Conservation (phyloP, 148 eudicot genomes). For the Linanthus parryae region DNA sequence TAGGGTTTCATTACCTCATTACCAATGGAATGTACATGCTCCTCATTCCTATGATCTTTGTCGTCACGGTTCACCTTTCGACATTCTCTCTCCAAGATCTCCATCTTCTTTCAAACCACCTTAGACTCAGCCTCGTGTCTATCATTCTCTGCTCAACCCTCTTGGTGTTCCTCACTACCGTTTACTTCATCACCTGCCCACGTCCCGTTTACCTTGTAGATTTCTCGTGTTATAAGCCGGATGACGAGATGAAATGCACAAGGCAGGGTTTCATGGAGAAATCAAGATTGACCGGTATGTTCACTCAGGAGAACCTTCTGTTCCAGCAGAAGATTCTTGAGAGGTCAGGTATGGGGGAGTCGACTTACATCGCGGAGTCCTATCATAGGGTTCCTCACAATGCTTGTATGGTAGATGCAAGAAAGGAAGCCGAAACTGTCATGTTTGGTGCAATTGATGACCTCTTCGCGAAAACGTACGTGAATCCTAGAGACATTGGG, state of each 20-base stretch:
- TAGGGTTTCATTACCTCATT: too few species aligned
- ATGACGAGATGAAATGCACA: slow-evolving; percentile 3
- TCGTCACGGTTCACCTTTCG: too few species aligned
- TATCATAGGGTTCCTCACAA: not conserved
- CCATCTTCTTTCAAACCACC: too few species aligned
- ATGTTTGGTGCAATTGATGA: slow-evolving; percentile 6
- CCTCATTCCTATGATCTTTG: too few species aligned
- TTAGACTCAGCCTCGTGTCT: too few species aligned
- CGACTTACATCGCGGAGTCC: not conserved
- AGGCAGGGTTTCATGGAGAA: not conserved
- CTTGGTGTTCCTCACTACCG: not conserved
- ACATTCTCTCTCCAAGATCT: too few species aligned
- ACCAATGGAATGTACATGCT: too few species aligned
- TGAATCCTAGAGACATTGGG: slow-evolving; percentile 3
- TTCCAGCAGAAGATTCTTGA: not conserved
- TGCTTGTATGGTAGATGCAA: slow-evolving; percentile 2
- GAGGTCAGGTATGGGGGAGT: slow-evolving; percentile 1
- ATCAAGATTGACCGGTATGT: not conserved
- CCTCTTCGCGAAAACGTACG: not conserved
- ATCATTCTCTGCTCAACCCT: too few species aligned
- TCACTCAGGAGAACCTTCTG: not conserved
- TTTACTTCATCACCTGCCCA: slow-evolving; percentile 1
- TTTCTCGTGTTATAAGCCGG: slow-evolving; percentile 9
- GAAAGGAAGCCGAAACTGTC: slow-evolving; percentile 1
- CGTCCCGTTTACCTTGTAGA: slow-evolving; percentile 1